Percentiles rank a stretch among this genome's conserved stretches.
phyloP scores from a whole-genome alignment of 768 basidiomycete genomes.

The Trametes coccinea region DNA sequence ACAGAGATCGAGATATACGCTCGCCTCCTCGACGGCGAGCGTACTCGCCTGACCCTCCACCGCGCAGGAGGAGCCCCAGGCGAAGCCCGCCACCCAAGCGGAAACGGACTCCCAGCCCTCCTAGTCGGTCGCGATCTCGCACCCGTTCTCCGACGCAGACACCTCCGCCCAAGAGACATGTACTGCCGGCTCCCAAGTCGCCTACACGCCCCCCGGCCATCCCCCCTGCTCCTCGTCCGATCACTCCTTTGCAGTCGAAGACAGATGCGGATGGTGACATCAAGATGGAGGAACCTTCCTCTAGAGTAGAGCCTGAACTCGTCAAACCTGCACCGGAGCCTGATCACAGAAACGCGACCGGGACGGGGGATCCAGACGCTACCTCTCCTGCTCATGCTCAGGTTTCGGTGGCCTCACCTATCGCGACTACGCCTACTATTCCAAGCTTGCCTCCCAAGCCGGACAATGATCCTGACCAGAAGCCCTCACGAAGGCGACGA shows the following conservation, averaged over 20 bases:
- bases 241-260: background rate
- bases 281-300: conserved; percentile 7
- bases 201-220: conserved; percentile 13
- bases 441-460: conserved; percentile 10
- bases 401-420: background rate
- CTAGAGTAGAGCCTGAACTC: background rate
- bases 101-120: background rate
- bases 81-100: conserved; percentile 3
- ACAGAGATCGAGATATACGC: conserved; percentile 12
- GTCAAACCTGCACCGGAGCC: background rate
- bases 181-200: conserved; percentile 15
- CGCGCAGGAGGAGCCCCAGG: conserved; percentile 13
- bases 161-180: conserved; percentile 17
- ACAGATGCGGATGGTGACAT: conserved; percentile 17
- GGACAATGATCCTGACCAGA: conserved; percentile 8
- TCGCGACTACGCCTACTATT: background rate
- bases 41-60: conserved; percentile 6
- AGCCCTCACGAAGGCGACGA: background rate
- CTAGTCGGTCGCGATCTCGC: conserved; percentile 20
- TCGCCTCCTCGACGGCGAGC: conserved; percentile 13
- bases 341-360: background rate
- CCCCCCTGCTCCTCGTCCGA: background rate
- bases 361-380: background rate
- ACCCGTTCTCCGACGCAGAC: conserved; percentile 15
- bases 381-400: background rate